Percentiles rank a stretch among this genome's conserved stretches.
phyloP scores from a whole-genome alignment of 306 rosid genomes.

The Malus asiatica region DNA sequence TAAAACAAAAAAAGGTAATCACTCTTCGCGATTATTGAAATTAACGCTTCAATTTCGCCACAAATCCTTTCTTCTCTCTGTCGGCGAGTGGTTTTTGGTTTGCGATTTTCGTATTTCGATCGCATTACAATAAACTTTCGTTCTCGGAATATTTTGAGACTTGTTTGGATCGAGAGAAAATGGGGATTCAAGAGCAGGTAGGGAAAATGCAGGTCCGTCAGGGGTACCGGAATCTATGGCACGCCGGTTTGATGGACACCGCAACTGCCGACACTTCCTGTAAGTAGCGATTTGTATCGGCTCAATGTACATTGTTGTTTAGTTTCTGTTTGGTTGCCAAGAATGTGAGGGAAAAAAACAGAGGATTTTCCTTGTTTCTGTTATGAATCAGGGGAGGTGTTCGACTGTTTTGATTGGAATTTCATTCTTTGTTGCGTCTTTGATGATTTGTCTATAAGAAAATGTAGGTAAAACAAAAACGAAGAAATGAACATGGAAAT shows the following conservation, averaged over 20 bases:
- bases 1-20: neutral
- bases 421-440: neutral
- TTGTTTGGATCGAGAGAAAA: neutral
- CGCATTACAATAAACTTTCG: neutral
- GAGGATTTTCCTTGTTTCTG: neutral
- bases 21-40: neutral
- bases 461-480: too few relatives aligned
- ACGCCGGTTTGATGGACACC: constrained; percentile 45
- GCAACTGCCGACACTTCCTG: constrained; percentile 39
- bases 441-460: neutral
- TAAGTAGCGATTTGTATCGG: constrained; percentile 7
- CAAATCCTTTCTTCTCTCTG: neutral
- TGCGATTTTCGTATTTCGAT: neutral
- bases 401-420: neutral
- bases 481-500: neutral
- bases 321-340: neutral
- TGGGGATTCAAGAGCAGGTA: constrained; percentile 15
- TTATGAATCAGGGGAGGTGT: neutral
- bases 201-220: constrained; percentile 59
- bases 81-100: neutral
- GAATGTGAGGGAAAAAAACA: neutral
- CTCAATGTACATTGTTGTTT: neutral
- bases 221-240: constrained; percentile 61
- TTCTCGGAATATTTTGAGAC: neutral
- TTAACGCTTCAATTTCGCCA: neutral